Evolutionary conservation across 2,329 filamentous ascomycete species (phyloP).

Genomic region (Colletotrichum sp.): DNA sequence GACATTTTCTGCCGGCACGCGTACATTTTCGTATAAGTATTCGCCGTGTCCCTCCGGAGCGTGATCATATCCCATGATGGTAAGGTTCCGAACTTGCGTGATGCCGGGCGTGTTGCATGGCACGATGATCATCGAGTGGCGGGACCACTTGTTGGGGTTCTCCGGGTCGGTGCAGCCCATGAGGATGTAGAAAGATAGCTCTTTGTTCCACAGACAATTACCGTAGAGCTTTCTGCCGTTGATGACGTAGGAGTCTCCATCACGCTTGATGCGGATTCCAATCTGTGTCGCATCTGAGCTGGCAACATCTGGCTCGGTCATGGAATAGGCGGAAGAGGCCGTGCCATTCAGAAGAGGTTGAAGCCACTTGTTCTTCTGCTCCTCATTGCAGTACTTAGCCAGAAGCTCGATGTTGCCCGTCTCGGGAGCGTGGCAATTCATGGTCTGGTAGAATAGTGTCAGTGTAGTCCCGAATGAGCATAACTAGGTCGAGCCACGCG

Average conservation of each 20-base stretch:
- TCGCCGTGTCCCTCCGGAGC: constrained; percentile 97
- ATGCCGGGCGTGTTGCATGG: constrained; percentile 84
- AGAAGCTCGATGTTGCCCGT: constrained; percentile 96
- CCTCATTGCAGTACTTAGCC: constrained; percentile 86
- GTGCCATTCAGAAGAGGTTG: constrained; percentile 80
- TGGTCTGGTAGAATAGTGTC: constrained; percentile 46
- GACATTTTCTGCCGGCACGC: constrained; percentile 82
- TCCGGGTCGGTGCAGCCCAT: constrained; percentile 89
- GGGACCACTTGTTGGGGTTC: constrained; percentile 79
- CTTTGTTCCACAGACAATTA: constrained; percentile 23
- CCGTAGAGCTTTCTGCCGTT: constrained; percentile 66
- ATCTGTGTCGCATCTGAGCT: constrained; percentile 95
- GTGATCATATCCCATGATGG: constrained; percentile 94
- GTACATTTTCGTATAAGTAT: constrained; percentile 86
- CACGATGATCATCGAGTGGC: constrained; percentile 92
- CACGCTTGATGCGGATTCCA: constrained; percentile 78
- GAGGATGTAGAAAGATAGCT: constrained; percentile 81
- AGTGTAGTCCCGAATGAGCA: neutral
- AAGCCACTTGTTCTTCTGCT: constrained; percentile 85
- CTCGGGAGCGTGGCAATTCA: constrained; percentile 89
- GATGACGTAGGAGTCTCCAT: constrained; percentile 87
- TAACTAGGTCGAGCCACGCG: neutral
- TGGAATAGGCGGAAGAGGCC: constrained; percentile 89
- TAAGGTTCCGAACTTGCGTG: constrained; percentile 89
- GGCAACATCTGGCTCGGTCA: constrained; percentile 90